Evolutionary conservation across 1,284 basidiomycete species (phyloP), one percentile per base, ranked within the genome.

Genomic region (Testicularia cyperi): DNA sequence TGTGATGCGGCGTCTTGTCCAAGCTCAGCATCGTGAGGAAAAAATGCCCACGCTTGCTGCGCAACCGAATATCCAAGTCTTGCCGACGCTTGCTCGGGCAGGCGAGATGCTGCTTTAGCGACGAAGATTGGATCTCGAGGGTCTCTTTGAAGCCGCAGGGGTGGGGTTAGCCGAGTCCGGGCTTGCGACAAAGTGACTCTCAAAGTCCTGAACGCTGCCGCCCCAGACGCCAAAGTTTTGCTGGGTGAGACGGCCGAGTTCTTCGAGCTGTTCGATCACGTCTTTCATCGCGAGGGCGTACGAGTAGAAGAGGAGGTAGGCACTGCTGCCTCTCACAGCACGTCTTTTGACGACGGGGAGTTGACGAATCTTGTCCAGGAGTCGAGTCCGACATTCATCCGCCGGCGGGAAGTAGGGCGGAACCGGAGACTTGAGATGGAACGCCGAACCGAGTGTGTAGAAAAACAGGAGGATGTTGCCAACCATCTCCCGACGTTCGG

Each of bases 361-460:
- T 32, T 82, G 81, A 4, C 65, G 41, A 25, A 70, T 68, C 25
- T 47, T 35, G 3, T 85, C 83, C 45, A 73, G 38, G 70, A 97
- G 79, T 13, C 85, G 83, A 48, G 86, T 82, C 42, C 92, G 83
- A 1, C 90, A 84, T 55, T 85, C 81, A 68, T 91, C 89, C 0
- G 88, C 92, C 0, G 92, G 92, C 2, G 94, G 94, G 1, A 98
- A 83, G 77, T 92, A 96, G 0, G 94, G 91, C 0, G 94, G 91
- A 21, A 98, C 80, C 0, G 94, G 94, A 4, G 88, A 85, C 67
- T 96, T 94, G 22, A 92, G 81, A 21, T 86, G 81, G 75, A 96
- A 91, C 0, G 90, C 88, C 0, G 89, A 85, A 1, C 90, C 86
- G 6, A 98, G 81, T 0, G 86, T 86, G 22, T 90, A 90, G 77